Evolutionary conservation across 768 basidiomycete species (phyloP), one percentile per base, ranked within the genome.

Genomic region (Boletus reticuloceps): DNA sequence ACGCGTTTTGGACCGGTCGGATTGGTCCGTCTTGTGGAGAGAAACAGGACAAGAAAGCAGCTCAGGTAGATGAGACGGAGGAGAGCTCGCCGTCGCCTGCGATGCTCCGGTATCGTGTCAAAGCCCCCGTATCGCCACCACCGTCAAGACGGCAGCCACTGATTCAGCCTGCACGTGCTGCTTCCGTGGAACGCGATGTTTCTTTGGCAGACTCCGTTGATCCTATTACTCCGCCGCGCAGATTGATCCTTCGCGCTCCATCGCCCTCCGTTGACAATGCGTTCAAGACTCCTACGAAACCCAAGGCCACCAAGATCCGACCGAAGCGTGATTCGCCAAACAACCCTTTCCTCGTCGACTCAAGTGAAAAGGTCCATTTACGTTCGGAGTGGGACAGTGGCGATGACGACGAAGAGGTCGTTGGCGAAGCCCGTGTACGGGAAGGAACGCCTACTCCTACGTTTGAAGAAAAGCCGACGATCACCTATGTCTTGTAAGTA

Each of bases 401-500:
- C 12, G 75, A 75, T 6, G 70, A 74, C 6, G 70, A 73, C 8
- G 70, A 72, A 13, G 73, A 72, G 11, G 68, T 70, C 0, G 66
- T 71, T 29, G 72, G 63, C 48, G 69, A 63, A 58, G 66, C 62
- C 61, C 68, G 22, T 67, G 64, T 61, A 70, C 73, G n/a, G 55
- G 63, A 69, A 59, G 65, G 54, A 17, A 75, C 77, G 0, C 79
- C 81, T 14, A 71, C 63, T n/a, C 61, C 71, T 4, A 39, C 66
- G 7, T 64, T 64, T 37, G 73, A 77, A 34, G 88, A 89, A 66
- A 79, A 78, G 61, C 83, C 84, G 0, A 87, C 79, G 3, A 72
- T 89, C 49, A 82, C 82, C 27, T 86, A 86, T 63, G 88, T 90
- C 45, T 89, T 89, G 88, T 89, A 69, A 63, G 86, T 81, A 5